Evolutionary conservation across 805 yeast genomes (phyloP), one percentile per base, ranked within the genome.

Genomic region (Saturnispora bothae): DNA sequence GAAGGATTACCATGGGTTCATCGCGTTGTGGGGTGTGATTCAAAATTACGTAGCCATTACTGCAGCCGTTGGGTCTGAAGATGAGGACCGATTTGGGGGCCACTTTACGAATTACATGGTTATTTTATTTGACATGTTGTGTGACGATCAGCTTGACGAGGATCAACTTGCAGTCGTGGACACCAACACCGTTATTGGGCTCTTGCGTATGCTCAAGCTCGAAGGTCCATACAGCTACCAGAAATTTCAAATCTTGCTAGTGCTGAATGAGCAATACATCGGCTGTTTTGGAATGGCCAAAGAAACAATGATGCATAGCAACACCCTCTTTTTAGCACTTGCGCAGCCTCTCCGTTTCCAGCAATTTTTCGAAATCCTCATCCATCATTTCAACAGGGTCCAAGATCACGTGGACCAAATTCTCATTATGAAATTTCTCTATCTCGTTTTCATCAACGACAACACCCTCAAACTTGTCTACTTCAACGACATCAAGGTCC

Each of bases 221-320:
- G 56, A 64, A 23, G 56, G 57, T 16, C 68, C 68, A 8, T 73
- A 69, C 32, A 79, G 76, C 51, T 75, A 73, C 44, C 72, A 83
- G 28, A 76, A 79, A 43, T 77, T 86, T 61, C 78, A 76, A 49
- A 61, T 83, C 13, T 56, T 88, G 10, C 61, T 88, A 28, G 77
- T 85, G 1, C 62, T 88, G 19, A 88, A 88, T 57, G 96, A 88
- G 54, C 96, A 88, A 57, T 88, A 75, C 57, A 74, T 88, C n/a
- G 31, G 31, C n/a, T 9, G 28, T 16, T 37, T 31, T 19, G 40
- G 40, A 13, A 26, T 30, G 20, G 4, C 13, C 19, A n/a, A n/a
- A n/a, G n/a, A n/a, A n/a, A n/a, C n/a, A n/a, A n/a, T n/a, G n/a
- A n/a, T n/a, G n/a, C n/a, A n/a, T n/a, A n/a, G n/a, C n/a, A n/a